Evolutionary conservation across 108 stramenopile genomes (phyloP).

Genomic region (Skeletonema tropicum): DNA sequence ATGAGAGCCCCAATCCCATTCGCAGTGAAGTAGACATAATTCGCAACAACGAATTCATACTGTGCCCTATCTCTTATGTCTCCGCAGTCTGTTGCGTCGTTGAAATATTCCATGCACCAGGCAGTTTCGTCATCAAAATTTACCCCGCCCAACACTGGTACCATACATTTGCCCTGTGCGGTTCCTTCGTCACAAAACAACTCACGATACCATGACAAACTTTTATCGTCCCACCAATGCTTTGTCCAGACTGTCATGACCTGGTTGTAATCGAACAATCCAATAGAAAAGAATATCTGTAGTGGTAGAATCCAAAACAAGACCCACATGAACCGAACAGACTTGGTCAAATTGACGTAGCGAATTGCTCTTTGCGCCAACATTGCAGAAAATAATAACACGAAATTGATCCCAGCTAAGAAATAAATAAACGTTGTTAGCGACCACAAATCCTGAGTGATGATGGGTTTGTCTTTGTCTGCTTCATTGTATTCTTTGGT

Average conservation of each 20-base stretch:
- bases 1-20: conserved; percentile 47
- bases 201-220: conserved; percentile 49
- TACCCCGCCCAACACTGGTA: conserved; percentile 57
- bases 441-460: conserved; percentile 48
- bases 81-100: conserved; percentile 53
- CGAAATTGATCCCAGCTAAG: conserved; percentile 52
- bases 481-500: background rate
- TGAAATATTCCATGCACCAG: conserved; percentile 64
- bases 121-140: conserved; percentile 49
- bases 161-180: conserved; percentile 59
- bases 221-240: conserved; percentile 50
- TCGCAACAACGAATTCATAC: conserved; percentile 25
- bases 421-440: conserved; percentile 42
- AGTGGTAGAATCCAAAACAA: conserved; percentile 66
- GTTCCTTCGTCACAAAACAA: conserved; percentile 58
- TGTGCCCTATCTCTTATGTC: conserved; percentile 68
- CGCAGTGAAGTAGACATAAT: conserved; percentile 45
- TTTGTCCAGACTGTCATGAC: conserved; percentile 15
- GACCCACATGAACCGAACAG: conserved; percentile 77
- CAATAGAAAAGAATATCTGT: conserved; percentile 49
- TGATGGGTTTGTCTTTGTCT: background rate
- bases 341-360: conserved; percentile 73
- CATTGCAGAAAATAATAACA: conserved; percentile 57
- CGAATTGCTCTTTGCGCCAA: conserved; percentile 63
- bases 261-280: conserved; percentile 37